A percentile compares a stretch with the other conserved stretches of the same genome.
These are phyloP conservation scores for Adansonia grandidieri DNA, from an alignment of 441 rosid species.

Conservation along the genomic window DNA sequence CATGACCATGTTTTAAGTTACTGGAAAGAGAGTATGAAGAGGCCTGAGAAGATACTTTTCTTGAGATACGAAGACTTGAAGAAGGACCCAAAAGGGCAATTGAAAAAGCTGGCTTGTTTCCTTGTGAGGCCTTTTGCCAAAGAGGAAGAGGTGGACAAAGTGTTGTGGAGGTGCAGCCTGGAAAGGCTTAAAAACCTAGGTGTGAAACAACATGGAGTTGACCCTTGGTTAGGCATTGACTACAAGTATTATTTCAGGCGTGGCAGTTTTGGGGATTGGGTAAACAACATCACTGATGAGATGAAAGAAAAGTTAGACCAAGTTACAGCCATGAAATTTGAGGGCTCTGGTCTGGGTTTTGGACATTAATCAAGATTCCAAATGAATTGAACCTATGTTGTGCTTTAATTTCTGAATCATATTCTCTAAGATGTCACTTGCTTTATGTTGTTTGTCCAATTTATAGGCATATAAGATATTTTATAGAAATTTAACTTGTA, in stretches of 20 bases:
- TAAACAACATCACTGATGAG: slow-evolving; percentile 43
- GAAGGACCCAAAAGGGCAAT: slow-evolving; percentile 33
- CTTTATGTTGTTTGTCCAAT: background rate
- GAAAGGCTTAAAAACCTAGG: slow-evolving; percentile 48
- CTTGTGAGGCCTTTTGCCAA: slow-evolving; percentile 43
- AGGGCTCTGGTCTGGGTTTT: slow-evolving; percentile 28
- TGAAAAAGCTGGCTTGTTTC: slow-evolving; percentile 48
- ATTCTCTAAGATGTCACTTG: background rate
- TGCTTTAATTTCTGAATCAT: background rate
- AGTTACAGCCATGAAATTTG: slow-evolving; percentile 39
- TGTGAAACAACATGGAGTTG: slow-evolving; percentile 44
- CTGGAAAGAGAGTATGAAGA: slow-evolving; percentile 48
- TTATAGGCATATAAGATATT: too few species aligned
- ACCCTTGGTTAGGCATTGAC: slow-evolving; percentile 33
- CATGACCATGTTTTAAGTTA: slow-evolving; percentile 58
- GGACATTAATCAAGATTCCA: background rate
- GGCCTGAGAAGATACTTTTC: slow-evolving; percentile 46
- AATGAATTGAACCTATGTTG: background rate
- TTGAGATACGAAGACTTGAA: slow-evolving; percentile 53
- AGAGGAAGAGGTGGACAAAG: slow-evolving; percentile 40
- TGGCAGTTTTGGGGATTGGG: slow-evolving; percentile 60
- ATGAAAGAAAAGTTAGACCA: slow-evolving; percentile 46
- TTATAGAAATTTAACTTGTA: too few species aligned
- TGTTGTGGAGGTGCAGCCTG: slow-evolving; percentile 51
- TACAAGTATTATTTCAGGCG: slow-evolving; percentile 43